Conservation (phyloP, 2,329 filamentous ascomycete genomes). For the Fusarium veterinarium region DNA sequence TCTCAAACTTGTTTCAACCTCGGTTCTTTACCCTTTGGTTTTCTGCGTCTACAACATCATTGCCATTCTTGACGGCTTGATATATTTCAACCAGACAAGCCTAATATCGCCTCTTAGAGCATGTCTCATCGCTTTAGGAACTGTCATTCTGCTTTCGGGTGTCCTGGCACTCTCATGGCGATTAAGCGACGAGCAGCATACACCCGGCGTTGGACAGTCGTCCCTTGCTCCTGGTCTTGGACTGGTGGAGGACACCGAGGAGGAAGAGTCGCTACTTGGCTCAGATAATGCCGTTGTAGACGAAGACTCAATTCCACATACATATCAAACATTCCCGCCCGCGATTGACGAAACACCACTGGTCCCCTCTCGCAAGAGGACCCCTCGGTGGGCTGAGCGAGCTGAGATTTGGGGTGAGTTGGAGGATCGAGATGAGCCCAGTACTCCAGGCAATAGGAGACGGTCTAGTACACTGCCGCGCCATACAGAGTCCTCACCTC, state of each 20-base stretch:
- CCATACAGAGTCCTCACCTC: constrained; percentile 54
- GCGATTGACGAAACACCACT: constrained; percentile 53
- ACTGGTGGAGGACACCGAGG: constrained; percentile 76
- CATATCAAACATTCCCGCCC: constrained; percentile 62
- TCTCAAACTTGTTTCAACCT: constrained; percentile 93
- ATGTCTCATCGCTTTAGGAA: constrained; percentile 86
- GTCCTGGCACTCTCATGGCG: constrained; percentile 95
- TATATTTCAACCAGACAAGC: constrained; percentile 93
- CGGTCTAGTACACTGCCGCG: constrained; percentile 63
- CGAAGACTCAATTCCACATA: constrained; percentile 52
- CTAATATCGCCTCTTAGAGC: constrained; percentile 81
- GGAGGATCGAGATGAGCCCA: constrained; percentile 73
- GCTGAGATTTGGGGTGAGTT: constrained; percentile 91
- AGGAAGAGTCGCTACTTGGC: constrained; percentile 65
- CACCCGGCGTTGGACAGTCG: constrained; percentile 70
- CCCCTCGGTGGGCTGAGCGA: constrained; percentile 71
- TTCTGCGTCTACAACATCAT: constrained; percentile 99
- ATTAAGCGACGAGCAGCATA: constrained; percentile 80
- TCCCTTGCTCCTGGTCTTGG: constrained; percentile 85
- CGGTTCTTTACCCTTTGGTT: constrained; percentile 93
- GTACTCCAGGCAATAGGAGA: constrained; percentile 53
- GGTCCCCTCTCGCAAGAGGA: constrained; percentile 59
- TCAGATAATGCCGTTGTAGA: constrained; percentile 58
- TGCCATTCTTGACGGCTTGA: constrained; percentile 94
- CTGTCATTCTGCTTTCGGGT: constrained; percentile 84